Evolutionary conservation across 176 grass and related monocot genomes (phyloP).

Genomic region (Raddia guianensis): DNA sequence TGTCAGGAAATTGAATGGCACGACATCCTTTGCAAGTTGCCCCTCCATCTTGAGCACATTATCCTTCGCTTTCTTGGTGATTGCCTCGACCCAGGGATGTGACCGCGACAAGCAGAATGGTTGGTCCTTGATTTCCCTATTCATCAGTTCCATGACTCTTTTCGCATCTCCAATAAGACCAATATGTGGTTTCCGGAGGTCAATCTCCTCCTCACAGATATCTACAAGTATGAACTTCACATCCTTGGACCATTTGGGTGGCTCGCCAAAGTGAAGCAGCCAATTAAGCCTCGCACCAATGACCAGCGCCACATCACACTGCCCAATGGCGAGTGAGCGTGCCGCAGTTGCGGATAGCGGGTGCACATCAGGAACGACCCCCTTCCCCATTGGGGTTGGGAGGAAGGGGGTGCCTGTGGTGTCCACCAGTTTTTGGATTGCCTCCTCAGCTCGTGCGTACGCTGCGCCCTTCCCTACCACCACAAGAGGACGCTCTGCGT

Average conservation of each 20-base stretch:
- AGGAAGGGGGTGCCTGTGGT: conserved; percentile 85
- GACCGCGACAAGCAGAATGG: conserved; percentile 79
- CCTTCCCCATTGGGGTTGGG: conserved; percentile 95
- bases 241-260: conserved; percentile 87
- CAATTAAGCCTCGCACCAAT: conserved; percentile 86
- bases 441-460: conserved; percentile 64
- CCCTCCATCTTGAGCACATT: conserved; percentile 83
- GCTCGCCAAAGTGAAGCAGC: conserved; percentile 88
- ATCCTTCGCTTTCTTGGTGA: conserved; percentile 77
- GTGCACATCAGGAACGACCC: conserved; percentile 75
- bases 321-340: conserved; percentile 72
- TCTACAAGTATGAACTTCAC: conserved; percentile 93
- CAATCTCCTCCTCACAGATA: conserved; percentile 76
- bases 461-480: conserved; percentile 92
- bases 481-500: conserved; percentile 69
- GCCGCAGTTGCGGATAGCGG: conserved; percentile 82
- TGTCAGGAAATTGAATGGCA: conserved; percentile 94
- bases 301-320: conserved; percentile 80
- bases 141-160: conserved; percentile 63
- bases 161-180: conserved; percentile 81
- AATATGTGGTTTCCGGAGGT: conserved; percentile 75
- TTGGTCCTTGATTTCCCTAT: conserved; percentile 82
- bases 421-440: conserved; percentile 76
- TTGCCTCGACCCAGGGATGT: conserved; percentile 81
- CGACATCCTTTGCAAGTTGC: conserved; percentile 67